A percentile compares a stretch with the other conserved stretches of the same genome.
phyloP scores from a whole-genome alignment of 208 protist species.

The Trypanosoma mega region DNA sequence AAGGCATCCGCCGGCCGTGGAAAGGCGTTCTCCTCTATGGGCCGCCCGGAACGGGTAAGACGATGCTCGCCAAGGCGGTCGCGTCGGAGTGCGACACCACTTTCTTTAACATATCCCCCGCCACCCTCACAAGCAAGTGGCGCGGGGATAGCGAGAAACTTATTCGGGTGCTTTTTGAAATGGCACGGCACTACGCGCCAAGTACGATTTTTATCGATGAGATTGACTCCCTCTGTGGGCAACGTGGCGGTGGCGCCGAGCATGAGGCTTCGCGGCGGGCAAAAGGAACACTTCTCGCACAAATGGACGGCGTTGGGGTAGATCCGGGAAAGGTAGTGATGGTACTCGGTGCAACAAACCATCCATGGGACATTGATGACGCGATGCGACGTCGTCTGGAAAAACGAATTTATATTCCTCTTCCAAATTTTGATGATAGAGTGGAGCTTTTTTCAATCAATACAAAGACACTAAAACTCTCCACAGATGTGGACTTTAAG shows the following conservation, averaged over 20 bases:
- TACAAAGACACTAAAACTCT: conserved; percentile 64
- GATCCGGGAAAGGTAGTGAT: conserved; percentile 83
- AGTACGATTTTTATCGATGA: conserved; percentile 96
- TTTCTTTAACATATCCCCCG: conserved; percentile 95
- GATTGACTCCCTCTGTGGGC: conserved; percentile 93
- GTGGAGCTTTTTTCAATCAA: conserved; percentile 87
- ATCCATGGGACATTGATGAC: conserved; percentile 93
- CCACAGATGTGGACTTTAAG: conserved; percentile 76
- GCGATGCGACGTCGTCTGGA: conserved; percentile 90
- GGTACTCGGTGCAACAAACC: conserved; percentile 93
- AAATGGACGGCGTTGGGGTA: conserved; percentile 92
- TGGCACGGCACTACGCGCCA: conserved; percentile 89
- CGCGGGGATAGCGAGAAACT: conserved; percentile 93
- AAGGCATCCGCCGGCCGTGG: conserved; percentile 88
- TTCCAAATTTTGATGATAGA: conserved; percentile 75
- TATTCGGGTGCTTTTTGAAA: conserved; percentile 93
- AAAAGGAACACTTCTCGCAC: conserved; percentile 99
- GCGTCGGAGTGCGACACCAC: conserved; percentile 89
- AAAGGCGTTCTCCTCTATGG: conserved; percentile 93
- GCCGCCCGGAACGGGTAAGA: conserved; percentile 94
- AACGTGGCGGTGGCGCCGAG: conserved; percentile 77
- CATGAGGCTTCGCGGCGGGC: conserved; percentile 94
- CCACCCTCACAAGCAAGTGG: conserved; percentile 93
- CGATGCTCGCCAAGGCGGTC: conserved; percentile 93
- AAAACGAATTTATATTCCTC: conserved; percentile 93